Base-by-base conservation (phyloP, 129 eudicot genomes). In the Chrysanthemum seticuspe region DNA sequence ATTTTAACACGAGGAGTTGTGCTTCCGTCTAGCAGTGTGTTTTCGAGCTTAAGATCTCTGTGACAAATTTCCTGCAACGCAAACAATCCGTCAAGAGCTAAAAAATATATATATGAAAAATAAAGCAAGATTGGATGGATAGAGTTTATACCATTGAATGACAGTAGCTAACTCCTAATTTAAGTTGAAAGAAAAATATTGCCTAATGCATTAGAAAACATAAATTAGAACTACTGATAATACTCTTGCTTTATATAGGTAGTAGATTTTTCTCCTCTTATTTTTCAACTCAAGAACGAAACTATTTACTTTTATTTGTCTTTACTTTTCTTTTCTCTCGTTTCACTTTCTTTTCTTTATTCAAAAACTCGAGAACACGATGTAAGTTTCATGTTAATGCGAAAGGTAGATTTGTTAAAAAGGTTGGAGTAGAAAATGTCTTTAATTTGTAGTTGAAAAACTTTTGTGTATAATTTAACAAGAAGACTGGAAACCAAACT, bases 21-120 rank as follows among this genome's bases (percentile, higher is more conserved):
- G 62, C 90, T 88, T 83, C 90, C 91, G 65, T 88, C 95, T 52
- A 88, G 71, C 67, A 85, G 75, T 21, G 91, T 86, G 69, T 89
- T 89, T 83, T 89, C 96, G 8, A 89, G 88, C 74, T 89, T 89
- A 54, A 89, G 92, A 79, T 89, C 96, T 82, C 96, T 82, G 69
- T 89, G 96, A 76, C 92, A 86, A 34, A 89, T 62, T 76, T 82
- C 80, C 92, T 89, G 83, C 52, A 81, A 59, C 16, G 47, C 12
- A 40, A 29, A 27, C 23, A 58, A 75, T 25, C 13, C 4, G 2
- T 72, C 67, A 57, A 73, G 63, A 19, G 21, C 21, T 19, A 65
- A 55, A 66, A n/a, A 19, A 19, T 19, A 52, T 23, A 50, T 3
- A 34, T 15, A 31, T 14, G 49, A 2, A 40, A 25, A 64, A 7